Base-by-base conservation (phyloP, 257 asterid species). In the Paulownia fortunei region DNA sequence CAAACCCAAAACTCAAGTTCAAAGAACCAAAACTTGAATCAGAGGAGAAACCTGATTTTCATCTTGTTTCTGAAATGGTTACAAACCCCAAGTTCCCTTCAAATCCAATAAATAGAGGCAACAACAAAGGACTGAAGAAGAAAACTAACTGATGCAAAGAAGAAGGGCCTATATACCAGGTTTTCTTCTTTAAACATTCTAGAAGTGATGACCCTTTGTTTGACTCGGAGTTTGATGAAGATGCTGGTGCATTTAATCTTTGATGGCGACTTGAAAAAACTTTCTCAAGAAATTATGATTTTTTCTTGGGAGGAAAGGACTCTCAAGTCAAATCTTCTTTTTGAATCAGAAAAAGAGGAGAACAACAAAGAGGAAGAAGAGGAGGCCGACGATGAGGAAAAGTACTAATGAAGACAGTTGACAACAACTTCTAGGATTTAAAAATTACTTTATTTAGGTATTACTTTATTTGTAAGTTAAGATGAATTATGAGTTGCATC, bases 151-250 rank as follows among this genome's bases (percentile, higher is more conserved):
- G n/a, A n/a, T n/a, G 3, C 19, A 4, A 34, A 2, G 69, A 41
- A 66, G 72, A 68, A 8, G 36, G 30, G 72, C 10, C 12, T 58
- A 10, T n/a, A 39, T 10, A 36, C 16, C 13, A 26, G 9, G 3
- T 0, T 13, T 32, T 34, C 60, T 13, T 10, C 12, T 23, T 56
- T 39, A 60, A 36, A 12, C 77, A 63, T 12, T 70, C 77, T 1
- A 60, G 74, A 49, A 70, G 77, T 12, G 66, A 78, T 13, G 78
- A 78, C 2, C 78, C 77, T 0, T 34, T 78, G 73, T 18, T 70
- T 26, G 70, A 70, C 42, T 44, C 11, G 42, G 32, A 23, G 23
- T 21, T 27, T 2, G 58, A 47, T 6, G 70, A 34, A 69, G 69
- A 60, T 19, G 76, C 9, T n/a, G 77, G 5, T 5, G 46, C 6